Evolutionary conservation across 148 eudicot genomes (phyloP).

Genomic region (Amaranthus cruentus): DNA sequence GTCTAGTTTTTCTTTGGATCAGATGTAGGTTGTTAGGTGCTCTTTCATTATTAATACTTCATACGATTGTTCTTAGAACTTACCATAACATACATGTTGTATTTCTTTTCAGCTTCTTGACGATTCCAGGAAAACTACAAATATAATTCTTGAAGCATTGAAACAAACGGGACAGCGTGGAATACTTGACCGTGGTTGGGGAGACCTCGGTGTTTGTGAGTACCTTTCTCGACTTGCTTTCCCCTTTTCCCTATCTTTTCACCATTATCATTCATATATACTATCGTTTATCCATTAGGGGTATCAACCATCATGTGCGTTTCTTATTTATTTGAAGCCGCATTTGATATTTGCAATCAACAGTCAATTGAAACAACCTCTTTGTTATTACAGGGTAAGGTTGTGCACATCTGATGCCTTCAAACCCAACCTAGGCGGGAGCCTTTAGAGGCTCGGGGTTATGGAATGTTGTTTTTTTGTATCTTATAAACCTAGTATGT

Average conservation of each 20-base stretch:
- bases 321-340: too few relatives aligned
- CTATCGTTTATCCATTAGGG: too few relatives aligned
- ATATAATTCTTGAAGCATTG: constrained; percentile 77
- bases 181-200: constrained; percentile 93
- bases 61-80: background rate
- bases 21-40: background rate
- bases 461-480: background rate
- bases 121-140: constrained; percentile 68
- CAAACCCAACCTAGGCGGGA: too few relatives aligned
- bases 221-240: constrained; percentile 14
- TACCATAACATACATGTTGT: background rate
- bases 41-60: background rate
- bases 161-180: constrained; percentile 81
- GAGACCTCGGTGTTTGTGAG: constrained; percentile 89
- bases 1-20: background rate
- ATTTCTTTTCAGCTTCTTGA: constrained; percentile 62
- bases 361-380: too few relatives aligned
- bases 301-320: too few relatives aligned
- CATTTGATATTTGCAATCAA: too few relatives aligned
- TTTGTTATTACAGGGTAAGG: too few relatives aligned
- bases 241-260: background rate
- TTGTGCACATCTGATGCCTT: too few relatives aligned
- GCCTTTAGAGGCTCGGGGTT: too few relatives aligned
- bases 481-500: constrained; percentile 6
- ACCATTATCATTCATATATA: too few relatives aligned